Base-by-base conservation (phyloP, 768 basidiomycete species). In the Gloeopeniophorella convolvens region DNA sequence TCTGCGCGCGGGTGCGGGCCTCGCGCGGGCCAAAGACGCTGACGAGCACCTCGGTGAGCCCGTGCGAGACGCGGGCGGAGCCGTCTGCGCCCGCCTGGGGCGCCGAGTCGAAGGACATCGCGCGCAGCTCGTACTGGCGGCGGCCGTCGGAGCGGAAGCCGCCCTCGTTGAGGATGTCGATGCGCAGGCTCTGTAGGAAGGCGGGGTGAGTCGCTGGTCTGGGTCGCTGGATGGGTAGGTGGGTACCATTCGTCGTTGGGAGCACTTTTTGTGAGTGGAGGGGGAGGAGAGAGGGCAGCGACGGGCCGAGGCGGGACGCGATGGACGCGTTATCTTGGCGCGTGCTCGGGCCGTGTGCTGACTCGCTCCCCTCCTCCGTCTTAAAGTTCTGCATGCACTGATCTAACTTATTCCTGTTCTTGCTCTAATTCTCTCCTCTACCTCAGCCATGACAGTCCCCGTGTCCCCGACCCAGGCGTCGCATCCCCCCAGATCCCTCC, bases 11-110 rank as follows among this genome's bases (percentile, higher is more conserved):
- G 67, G 82, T 73, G 63, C 82, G 86, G 1, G 89, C 84, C 68
- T 99, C 96, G 57, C 91, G 71, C 1, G 96, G 96, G 0, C 96
- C 96, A 66, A 89, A 89, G 1, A 98, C 90, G 43, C 87, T 83
- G 16, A 88, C 87, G 13, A 83, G 71, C 7, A 96, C 91, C 51
- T 88, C 81, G 0, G 96, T 97, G 27, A 98, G 76, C 2, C 96
- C 96, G 64, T 97, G 94, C 3, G 82, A 77, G 57, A 95, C 77
- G 10, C 75, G 72, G 1, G 90, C 88, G 20, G 85, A 85, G 28
- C 95, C 95, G 59, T 98, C 93, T 32, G 93, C 87, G 33, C 75
- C 71, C 40, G 82, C 82, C 59, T 83, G 80, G 35, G 82, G 77
- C 4, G 82, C 74, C 41, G 96, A 79, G 62, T 86, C 79, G 66